These are phyloP conservation scores for Candida nanaspora DNA, from an alignment of 805 yeast genomes.

Conservation along the genomic window DNA sequence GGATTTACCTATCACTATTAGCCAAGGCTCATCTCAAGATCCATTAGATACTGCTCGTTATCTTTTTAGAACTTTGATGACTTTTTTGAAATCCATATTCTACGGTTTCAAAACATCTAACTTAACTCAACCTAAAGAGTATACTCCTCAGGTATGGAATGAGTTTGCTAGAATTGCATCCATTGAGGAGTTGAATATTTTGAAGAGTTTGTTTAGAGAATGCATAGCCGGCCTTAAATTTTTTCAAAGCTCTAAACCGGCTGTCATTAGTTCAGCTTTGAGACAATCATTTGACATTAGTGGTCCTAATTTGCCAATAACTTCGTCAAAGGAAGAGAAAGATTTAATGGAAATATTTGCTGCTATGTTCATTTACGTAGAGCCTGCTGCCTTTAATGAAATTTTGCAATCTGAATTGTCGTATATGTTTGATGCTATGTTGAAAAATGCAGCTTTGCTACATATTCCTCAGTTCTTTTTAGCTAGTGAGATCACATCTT, in stretches of 20 bases:
- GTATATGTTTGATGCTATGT: constrained; percentile 68
- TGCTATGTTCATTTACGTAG: constrained; percentile 86
- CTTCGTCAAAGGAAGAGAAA: constrained; percentile 87
- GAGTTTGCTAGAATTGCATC: constrained; percentile 80
- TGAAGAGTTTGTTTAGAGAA: constrained; percentile 74
- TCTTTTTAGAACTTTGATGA: constrained; percentile 80
- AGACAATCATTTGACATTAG: constrained; percentile 50
- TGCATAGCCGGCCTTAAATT: constrained; percentile 75
- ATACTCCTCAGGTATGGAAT: constrained; percentile 61
- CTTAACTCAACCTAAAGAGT: constrained; percentile 63
- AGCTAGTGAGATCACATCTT: constrained; percentile 90
- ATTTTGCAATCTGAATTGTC: constrained; percentile 77
- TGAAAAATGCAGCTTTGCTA: constrained; percentile 75
- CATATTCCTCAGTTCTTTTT: constrained; percentile 91
- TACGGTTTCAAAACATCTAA: constrained; percentile 86
- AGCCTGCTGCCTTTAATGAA: constrained; percentile 93
- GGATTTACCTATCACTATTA: constrained; percentile 52
- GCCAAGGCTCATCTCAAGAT: constrained; percentile 46
- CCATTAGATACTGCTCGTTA: constrained; percentile 84
- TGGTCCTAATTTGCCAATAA: constrained; percentile 77
- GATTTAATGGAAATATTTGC: constrained; percentile 95
- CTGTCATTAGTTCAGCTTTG: constrained; percentile 23
- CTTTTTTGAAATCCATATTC: constrained; percentile 82
- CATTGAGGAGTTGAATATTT: constrained; percentile 72
- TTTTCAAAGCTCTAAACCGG: constrained; percentile 55